Percentiles rank a stretch among this genome's conserved stretches.
phyloP scores from a whole-genome alignment of 2,329 filamentous ascomycete species.

The Xylaria arbuscula region DNA sequence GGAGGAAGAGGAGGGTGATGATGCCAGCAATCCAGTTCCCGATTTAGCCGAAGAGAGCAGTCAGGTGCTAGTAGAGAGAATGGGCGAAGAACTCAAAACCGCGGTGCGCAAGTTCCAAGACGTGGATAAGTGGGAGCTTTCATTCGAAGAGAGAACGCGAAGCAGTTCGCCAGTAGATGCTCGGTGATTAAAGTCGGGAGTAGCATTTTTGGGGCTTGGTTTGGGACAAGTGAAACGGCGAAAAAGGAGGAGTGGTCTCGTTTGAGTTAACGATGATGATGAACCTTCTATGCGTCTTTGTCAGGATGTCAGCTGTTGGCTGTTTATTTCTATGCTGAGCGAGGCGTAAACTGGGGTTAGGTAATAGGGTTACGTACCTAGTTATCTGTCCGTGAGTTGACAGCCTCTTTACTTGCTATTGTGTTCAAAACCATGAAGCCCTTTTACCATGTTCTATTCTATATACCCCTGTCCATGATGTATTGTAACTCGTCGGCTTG shows the following conservation, averaged over 20 bases:
- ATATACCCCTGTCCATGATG: neutral
- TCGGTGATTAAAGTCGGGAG: conserved; percentile 52
- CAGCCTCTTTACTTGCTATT: conserved; percentile 27
- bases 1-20: conserved; percentile 50
- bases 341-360: conserved; percentile 12
- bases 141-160: conserved; percentile 72
- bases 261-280: conserved; percentile 28
- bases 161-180: conserved; percentile 65
- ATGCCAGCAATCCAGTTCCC: conserved; percentile 52
- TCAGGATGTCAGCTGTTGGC: conserved; percentile 37
- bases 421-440: conserved; percentile 23
- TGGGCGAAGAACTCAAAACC: conserved; percentile 67
- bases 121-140: conserved; percentile 75
- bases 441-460: neutral
- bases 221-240: conserved; percentile 5
- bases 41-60: conserved; percentile 51
- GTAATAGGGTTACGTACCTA: conserved; percentile 32
- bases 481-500: neutral
- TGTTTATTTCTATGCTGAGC: conserved; percentile 26
- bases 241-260: conserved; percentile 1
- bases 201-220: conserved; percentile 4
- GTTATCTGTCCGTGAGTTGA: conserved; percentile 14
- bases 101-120: conserved; percentile 73
- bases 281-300: conserved; percentile 29
- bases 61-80: conserved; percentile 52